phyloP scores from a whole-genome alignment of 2,329 filamentous ascomycete genomes.

The Trichoderma cornu-damae region DNA sequence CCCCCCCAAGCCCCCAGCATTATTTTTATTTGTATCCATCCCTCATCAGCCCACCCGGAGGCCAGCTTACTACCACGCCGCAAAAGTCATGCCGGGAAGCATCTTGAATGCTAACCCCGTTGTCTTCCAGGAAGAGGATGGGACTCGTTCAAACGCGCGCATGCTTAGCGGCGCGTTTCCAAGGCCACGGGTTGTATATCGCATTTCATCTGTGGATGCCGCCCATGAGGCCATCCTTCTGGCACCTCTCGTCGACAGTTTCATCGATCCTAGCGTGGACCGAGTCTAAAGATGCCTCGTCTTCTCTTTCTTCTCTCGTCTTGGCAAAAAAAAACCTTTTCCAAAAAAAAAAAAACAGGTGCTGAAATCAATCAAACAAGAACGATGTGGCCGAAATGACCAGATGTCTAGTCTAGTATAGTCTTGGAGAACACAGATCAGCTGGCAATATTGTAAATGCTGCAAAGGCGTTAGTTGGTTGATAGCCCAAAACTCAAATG shows the following conservation, averaged over 20 bases:
- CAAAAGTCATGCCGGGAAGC: not conserved
- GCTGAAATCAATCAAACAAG: not conserved
- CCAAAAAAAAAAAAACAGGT: not conserved
- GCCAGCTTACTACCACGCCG: not conserved
- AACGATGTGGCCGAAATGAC: not conserved
- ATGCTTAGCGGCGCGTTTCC: not conserved
- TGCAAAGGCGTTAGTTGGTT: not conserved
- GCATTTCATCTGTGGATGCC: not conserved
- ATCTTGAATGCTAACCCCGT: not conserved
- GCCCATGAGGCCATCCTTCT: not conserved
- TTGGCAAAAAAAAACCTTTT: not conserved
- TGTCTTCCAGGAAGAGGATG: not conserved
- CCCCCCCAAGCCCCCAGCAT: no score
- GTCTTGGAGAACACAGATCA: not conserved
- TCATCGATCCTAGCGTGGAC: not conserved
- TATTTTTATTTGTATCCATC: not conserved
- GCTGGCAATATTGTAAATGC: conserved; percentile 20
- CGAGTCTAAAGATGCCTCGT: not conserved
- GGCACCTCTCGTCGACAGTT: not conserved
- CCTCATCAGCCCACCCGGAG: not conserved
- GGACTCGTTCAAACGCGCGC: not conserved
- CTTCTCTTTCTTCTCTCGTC: not conserved
- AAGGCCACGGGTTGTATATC: not conserved
- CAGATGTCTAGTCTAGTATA: not conserved
- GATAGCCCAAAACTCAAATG: no score